These are phyloP conservation scores for Colletotrichum sp. DNA, from an alignment of 2,329 filamentous ascomycete species.

Conservation along the genomic window DNA sequence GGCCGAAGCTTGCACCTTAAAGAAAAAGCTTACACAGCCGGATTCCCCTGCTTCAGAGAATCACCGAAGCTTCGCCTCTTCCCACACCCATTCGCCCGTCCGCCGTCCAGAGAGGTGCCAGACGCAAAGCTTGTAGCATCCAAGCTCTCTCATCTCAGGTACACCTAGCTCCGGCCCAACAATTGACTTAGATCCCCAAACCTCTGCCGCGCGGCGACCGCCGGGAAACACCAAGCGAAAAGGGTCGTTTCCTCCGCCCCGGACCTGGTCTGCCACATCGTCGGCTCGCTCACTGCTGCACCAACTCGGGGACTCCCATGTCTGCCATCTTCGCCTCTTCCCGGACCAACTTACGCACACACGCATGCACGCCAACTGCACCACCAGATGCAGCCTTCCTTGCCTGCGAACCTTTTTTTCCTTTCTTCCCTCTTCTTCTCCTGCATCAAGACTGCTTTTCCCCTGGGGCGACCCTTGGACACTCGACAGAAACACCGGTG, in stretches of 20 bases:
- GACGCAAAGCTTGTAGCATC: slow-evolving; percentile 11
- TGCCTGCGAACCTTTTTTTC: slow-evolving; percentile 2
- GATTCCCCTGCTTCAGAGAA: background rate
- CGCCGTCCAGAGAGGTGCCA: background rate
- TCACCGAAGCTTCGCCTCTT: slow-evolving; percentile 6
- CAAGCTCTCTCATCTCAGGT: slow-evolving; percentile 3
- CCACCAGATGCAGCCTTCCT: slow-evolving; percentile 8
- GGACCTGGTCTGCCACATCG: slow-evolving; percentile 13
- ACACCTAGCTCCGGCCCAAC: slow-evolving; percentile 1
- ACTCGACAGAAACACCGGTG: slow-evolving; percentile 1
- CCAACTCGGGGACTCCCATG: slow-evolving; percentile 16
- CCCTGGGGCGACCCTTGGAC: slow-evolving; percentile 4
- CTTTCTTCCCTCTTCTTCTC: background rate
- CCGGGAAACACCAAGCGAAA: slow-evolving; percentile 15
- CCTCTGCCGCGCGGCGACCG: slow-evolving; percentile 17
- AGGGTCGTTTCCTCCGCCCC: background rate
- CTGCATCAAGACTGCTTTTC: background rate
- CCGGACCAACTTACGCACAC: slow-evolving; percentile 1
- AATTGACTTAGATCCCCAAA: slow-evolving; percentile 15
- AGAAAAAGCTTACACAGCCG: background rate
- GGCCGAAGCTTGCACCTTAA: slow-evolving; percentile 16
- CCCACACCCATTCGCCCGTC: background rate
- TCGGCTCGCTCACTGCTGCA: background rate
- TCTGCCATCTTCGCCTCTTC: slow-evolving; percentile 15
- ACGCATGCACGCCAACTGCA: slow-evolving; percentile 1